Conservation (phyloP, 768 basidiomycete species). For the Tricholoma sp. region DNA sequence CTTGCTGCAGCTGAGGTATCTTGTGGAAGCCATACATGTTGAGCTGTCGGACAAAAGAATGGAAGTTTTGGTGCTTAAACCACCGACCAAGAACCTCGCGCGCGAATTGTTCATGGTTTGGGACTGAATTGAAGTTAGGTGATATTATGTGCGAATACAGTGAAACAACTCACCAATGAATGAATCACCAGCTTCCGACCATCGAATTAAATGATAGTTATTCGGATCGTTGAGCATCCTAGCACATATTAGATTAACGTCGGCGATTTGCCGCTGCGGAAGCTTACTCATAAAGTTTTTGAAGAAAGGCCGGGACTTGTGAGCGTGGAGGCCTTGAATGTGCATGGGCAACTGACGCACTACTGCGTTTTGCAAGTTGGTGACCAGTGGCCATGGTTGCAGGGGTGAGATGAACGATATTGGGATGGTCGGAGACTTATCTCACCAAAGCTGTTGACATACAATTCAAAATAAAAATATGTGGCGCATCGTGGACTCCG, state of each 20-base stretch:
- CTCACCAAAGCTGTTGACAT: slow-evolving; percentile 1
- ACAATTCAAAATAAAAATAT: not conserved
- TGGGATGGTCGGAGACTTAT: not conserved
- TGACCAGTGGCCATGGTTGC: slow-evolving; percentile 25
- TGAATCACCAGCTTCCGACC: slow-evolving; percentile 88
- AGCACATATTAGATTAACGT: slow-evolving; percentile 2
- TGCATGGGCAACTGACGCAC: slow-evolving; percentile 13
- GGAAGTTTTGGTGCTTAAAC: slow-evolving; percentile 98
- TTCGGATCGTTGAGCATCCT: slow-evolving; percentile 91
- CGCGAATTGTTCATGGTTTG: slow-evolving; percentile 88
- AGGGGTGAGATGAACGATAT: not conserved
- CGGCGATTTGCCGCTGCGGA: slow-evolving; percentile 7
- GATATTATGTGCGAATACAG: not conserved
- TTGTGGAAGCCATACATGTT: slow-evolving; percentile 97
- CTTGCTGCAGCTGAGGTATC: slow-evolving; percentile 94
- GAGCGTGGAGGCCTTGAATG: slow-evolving; percentile 32
- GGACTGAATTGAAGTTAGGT: slow-evolving; percentile 43
- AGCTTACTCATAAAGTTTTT: slow-evolving; percentile 88
- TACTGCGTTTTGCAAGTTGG: slow-evolving; percentile 16
- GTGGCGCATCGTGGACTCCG: not conserved
- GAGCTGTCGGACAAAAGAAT: slow-evolving; percentile 86
- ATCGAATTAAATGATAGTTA: slow-evolving; percentile 82
- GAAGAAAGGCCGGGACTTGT: slow-evolving; percentile 74
- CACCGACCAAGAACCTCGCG: slow-evolving; percentile 85
- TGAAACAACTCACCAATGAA: slow-evolving; percentile 65